Percentiles rank a stretch among this genome's conserved stretches.
phyloP scores from a whole-genome alignment of 768 basidiomycete species.

The Lactarius trivialis region DNA sequence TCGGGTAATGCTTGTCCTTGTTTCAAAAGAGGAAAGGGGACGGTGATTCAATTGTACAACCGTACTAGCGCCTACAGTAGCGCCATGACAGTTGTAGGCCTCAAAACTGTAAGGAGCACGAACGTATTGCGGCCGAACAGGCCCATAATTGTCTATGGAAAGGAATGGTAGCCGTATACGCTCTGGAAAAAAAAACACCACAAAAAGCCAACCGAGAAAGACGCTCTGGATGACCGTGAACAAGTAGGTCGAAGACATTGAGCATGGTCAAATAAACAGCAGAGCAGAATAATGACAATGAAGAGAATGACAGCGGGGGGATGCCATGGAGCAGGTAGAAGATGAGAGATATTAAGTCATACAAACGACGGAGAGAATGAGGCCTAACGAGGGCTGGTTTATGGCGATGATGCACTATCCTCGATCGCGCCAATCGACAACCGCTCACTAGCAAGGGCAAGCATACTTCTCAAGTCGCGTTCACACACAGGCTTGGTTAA shows the following conservation, averaged over 20 bases:
- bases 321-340: background rate
- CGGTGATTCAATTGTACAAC: no score
- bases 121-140: background rate
- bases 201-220: background rate
- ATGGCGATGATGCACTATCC: constrained; percentile 26
- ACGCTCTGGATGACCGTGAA: background rate
- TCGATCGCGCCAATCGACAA: background rate
- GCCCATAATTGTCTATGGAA: background rate
- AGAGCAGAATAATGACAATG: background rate
- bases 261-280: background rate
- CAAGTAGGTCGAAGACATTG: background rate
- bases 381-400: background rate
- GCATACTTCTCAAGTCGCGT: constrained; percentile 39
- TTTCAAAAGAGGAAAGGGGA: background rate
- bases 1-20: background rate
- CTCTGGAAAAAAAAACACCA: background rate
- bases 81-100: no score
- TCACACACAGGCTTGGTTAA: constrained; percentile 77
- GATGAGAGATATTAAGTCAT: background rate
- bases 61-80: no score
- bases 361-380: background rate
- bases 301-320: background rate
- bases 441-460: constrained; percentile 39
- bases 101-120: no score
- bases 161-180: background rate